Base-by-base conservation (phyloP, 345 rosid genomes). In the Sonneratia caseolaris region DNA sequence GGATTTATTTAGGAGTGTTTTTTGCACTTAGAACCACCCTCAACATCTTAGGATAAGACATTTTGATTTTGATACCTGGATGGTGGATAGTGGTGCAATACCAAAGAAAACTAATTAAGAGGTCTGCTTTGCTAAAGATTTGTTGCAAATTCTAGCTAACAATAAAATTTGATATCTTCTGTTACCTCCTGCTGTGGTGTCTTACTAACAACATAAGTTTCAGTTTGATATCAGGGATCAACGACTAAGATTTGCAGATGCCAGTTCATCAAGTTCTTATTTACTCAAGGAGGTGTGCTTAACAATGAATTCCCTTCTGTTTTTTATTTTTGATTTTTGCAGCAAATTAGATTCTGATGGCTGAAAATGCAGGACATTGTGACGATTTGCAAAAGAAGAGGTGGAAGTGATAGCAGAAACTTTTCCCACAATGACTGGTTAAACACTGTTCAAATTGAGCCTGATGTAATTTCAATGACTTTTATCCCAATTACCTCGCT, bases 401-500 rank as follows among this genome's bases (percentile, higher is more conserved):
- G 98, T 67, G 99, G 99, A 78, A 88, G 78, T 69, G 96, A 82
- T 69, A 79, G 81, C 74, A 80, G 82, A 72, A 82, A 72, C 72
- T 77, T 88, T 43, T 81, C 88, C 71, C 98, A 95, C 74, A 82
- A 83, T 68, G 94, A 90, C 45, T 95, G 99, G 99, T 79, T 91
- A 45, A 90, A 89, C 73, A 90, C 92, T 9, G 99, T 95, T 73
- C 97, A 90, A 83, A 69, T 64, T 45, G 93, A 92, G 81, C 97
- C 99, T 53, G 98, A 95, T 81, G 94, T 88, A 68, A 86, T 92
- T 75, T 86, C 99, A 0, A 86, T 95, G 98, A 82, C 97, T 47
- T 92, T 95, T 64, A 87, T 92, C 67, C 99, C 99, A 15, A 86
- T 92, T 59, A 89, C 99, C 59, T 95, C 99, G 57, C 78, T 95